Evolutionary conservation across 2,329 filamentous ascomycete genomes (phyloP).

Genomic region (Eurotiales sp.): DNA sequence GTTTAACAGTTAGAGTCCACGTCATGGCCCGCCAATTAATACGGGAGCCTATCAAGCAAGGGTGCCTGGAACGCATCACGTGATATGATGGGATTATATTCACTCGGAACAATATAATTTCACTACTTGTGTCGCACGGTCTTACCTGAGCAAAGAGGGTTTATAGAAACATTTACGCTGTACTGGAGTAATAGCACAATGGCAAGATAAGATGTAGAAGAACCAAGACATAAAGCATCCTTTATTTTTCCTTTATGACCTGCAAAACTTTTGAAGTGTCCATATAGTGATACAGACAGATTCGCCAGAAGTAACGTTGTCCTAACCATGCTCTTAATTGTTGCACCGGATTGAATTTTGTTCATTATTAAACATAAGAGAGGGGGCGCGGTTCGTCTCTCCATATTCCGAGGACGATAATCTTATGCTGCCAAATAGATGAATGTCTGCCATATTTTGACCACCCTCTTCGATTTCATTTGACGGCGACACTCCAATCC

Average conservation of each 20-base stretch:
- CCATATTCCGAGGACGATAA: neutral
- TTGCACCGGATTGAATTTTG: slow-evolving; percentile 9
- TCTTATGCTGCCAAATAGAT: neutral
- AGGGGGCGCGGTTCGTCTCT: neutral
- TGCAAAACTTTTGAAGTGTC: slow-evolving; percentile 7
- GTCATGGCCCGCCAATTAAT: too few species aligned
- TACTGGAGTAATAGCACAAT: neutral
- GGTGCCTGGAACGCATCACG: too few species aligned
- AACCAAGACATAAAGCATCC: slow-evolving; percentile 9
- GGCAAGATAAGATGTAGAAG: neutral
- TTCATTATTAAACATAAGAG: slow-evolving; percentile 10
- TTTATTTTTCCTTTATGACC: slow-evolving; percentile 11
- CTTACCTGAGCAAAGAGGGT: too few species aligned
- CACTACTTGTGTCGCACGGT: too few species aligned
- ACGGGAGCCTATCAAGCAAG: too few species aligned
- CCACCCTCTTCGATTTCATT: slow-evolving; percentile 2
- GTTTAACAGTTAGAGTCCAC: too few species aligned
- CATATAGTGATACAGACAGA: neutral
- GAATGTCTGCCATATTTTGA: slow-evolving; percentile 5
- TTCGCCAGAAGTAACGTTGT: slow-evolving; percentile 1
- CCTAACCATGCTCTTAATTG: slow-evolving; percentile 5
- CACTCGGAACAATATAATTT: too few species aligned
- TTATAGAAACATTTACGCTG: neutral
- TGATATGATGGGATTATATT: too few species aligned
- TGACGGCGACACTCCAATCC: slow-evolving; percentile 1